Base-by-base conservation (phyloP, 441 rosid genomes). In the Pelargonium australe region DNA sequence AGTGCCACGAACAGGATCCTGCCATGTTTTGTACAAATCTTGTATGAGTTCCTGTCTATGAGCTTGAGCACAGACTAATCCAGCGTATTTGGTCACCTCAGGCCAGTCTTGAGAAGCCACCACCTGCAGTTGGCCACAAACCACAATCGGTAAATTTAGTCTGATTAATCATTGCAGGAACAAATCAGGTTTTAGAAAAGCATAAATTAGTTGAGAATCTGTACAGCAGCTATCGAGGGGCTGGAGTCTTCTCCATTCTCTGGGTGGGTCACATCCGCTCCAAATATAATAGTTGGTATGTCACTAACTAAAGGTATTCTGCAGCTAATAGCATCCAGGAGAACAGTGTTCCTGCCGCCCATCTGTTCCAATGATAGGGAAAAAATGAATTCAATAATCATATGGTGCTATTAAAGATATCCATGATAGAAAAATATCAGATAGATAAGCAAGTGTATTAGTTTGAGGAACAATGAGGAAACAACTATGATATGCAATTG, bases 101-200 rank as follows among this genome's bases (percentile, higher is more conserved):
- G 98, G 98, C 98, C 98, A 94, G 76, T 94, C 98, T 76, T 94
- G 98, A 53, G 98, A 94, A 70, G 98, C 98, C 68, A 94, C 98
- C 58, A 94, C 97, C 98, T 94, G 77, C 67, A 78, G 51, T 55
- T 37, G 17, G 64, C 41, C 41, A 76, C 55, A 58, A 66, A 64
- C 12, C 66, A 19, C 23, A 14, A 67, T 77, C 64, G 76, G 67
- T 53, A 75, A 62, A 69, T 55, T 37, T 28, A 23, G 25, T 60
- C 64, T 60, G 16, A 61, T 11, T 13, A 63, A 58, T 25, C 5
- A 10, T 11, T 20, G 10, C 19, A 45, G 41, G 6, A 58, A 16
- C 16, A 67, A 7, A 14, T 13, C 0, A 37, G 11, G 51, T 47
- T 65, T 40, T 6, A 19, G 60, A 31, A 28, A 69, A 14, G 19